A percentile compares a stretch with the other conserved stretches of the same genome.
Evolutionary conservation across 495 filamentous ascomycete species (phyloP).

Genomic region (Penicillium mononematosum): DNA sequence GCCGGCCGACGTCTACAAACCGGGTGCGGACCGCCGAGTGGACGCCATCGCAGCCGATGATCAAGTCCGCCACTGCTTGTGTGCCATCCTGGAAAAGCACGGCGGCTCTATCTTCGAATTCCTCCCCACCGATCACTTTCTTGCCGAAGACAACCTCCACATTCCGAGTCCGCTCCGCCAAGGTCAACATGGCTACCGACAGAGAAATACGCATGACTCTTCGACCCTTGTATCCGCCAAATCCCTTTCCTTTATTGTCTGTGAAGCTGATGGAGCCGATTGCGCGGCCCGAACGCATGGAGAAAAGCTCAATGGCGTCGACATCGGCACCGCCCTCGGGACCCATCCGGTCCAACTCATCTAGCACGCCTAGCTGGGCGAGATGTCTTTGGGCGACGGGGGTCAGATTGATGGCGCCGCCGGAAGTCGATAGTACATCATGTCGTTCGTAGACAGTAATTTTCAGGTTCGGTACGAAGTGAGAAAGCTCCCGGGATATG

Average conservation of each 20-base stretch:
- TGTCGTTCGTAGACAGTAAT: constrained; percentile 60
- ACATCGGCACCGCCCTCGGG: constrained; percentile 46
- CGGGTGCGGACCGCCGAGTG: constrained; percentile 54
- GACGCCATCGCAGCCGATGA: constrained; percentile 65
- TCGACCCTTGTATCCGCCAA: constrained; percentile 46
- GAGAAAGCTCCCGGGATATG: constrained; percentile 47
- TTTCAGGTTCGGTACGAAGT: constrained; percentile 41
- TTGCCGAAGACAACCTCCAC: constrained; percentile 43
- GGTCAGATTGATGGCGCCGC: constrained; percentile 62
- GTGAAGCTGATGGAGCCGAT: constrained; percentile 47
- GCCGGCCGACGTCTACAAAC: constrained; percentile 51
- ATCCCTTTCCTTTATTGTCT: constrained; percentile 38
- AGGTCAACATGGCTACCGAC: constrained; percentile 45
- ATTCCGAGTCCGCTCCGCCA: constrained; percentile 40
- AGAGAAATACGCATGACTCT: constrained; percentile 50
- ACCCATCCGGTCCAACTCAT: constrained; percentile 44
- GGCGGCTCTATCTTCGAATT: constrained; percentile 40
- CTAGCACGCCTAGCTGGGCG: constrained; percentile 53
- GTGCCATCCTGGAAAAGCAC: constrained; percentile 53
- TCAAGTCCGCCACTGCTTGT: constrained; percentile 48
- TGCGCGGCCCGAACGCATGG: constrained; percentile 48
- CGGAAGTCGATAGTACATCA: constrained; percentile 53
- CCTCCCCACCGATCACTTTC: constrained; percentile 40
- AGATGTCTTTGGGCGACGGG: constrained; percentile 60
- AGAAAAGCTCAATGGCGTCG: constrained; percentile 53